Evolutionary conservation across 2,329 filamentous ascomycete genomes (phyloP), one percentile per base, ranked within the genome.

Genomic region (Aspergillus brunneoviolaceus): DNA sequence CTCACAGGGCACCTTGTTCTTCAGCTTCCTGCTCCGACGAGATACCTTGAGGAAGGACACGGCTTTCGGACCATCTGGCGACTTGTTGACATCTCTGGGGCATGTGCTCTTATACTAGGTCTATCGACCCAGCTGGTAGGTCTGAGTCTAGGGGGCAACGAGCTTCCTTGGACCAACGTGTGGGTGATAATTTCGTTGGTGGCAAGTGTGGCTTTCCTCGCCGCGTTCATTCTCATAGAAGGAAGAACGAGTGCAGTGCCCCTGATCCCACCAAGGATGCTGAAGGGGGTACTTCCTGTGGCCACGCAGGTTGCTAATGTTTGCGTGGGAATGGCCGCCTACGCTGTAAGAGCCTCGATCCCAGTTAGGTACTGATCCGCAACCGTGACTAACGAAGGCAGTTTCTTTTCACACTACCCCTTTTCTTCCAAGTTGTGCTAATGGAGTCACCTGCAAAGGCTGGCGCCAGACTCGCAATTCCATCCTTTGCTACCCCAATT

Each of bases 241-340:
- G 71, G 75, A 3, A 76, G 65, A 12, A 81, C 79, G 0, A 74
- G 69, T 4, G 76, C 78, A 10, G 73, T 79, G 11, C 78, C 78
- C 5, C 67, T 80, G n/a, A 80, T 81, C 48, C 79, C 79, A 0
- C 63, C 77, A 35, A 72, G 75, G 25, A 82, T 88, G 79, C 72
- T 89, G 4, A 78, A 74, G n/a, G 85, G 86, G 0, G 72, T 78
- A 11, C 75, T 85, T 31, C 83, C 84, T 0, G 72, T 86, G 1
- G 77, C 83, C 2, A 84, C 82, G 2, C 84, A 87, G 63, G 74
- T 84, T 23, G 79, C 84, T 51, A 89, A 88, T 62, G 75, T 88
- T 12, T 86, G 83, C 59, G 82, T 83, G 1, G 86, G 86, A 0
- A 80, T 87, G 70, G 80, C 85, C 9, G 84, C 84, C 1, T 89